A percentile compares a stretch with the other conserved stretches of the same genome.
These are phyloP conservation scores for Tilletia setariae DNA, from an alignment of 1,284 basidiomycete species.

Conservation along the genomic window DNA sequence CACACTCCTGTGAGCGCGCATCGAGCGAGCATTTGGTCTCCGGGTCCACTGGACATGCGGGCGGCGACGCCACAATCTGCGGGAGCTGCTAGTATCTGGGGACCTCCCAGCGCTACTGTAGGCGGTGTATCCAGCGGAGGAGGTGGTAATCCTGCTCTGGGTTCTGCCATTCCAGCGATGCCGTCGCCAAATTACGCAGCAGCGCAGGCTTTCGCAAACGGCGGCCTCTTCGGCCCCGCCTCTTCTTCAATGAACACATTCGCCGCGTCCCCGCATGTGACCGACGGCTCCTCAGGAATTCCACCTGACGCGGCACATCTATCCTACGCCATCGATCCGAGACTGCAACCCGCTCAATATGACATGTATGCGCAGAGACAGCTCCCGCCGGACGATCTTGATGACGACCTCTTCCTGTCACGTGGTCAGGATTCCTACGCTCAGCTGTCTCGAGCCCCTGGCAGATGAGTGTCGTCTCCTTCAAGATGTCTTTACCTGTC, in stretches of 20 bases:
- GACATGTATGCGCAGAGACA: no score
- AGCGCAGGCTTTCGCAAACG: background rate
- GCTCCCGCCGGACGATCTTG: no score
- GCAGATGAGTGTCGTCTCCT: no score
- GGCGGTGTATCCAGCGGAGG: background rate
- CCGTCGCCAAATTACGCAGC: conserved; percentile 8
- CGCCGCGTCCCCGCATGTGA: background rate
- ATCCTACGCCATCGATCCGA: no score
- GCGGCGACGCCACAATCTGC: background rate
- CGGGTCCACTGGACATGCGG: conserved; percentile 2
- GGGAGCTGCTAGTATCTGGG: conserved; percentile 4
- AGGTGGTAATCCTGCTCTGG: background rate
- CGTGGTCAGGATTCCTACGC: no score
- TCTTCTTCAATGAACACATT: background rate
- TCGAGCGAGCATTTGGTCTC: conserved; percentile 15
- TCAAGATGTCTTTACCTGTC: no score
- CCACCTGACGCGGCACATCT: no score
- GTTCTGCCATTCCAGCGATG: background rate
- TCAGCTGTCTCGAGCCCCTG: no score
- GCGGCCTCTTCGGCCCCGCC: background rate
- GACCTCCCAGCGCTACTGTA: background rate
- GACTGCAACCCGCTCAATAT: no score
- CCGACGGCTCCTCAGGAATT: no score
- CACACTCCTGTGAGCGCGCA: background rate
- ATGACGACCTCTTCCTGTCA: no score